These are phyloP conservation scores for Kwoniella dejecticola DNA, from an alignment of 768 basidiomycete genomes.

Conservation along the genomic window DNA sequence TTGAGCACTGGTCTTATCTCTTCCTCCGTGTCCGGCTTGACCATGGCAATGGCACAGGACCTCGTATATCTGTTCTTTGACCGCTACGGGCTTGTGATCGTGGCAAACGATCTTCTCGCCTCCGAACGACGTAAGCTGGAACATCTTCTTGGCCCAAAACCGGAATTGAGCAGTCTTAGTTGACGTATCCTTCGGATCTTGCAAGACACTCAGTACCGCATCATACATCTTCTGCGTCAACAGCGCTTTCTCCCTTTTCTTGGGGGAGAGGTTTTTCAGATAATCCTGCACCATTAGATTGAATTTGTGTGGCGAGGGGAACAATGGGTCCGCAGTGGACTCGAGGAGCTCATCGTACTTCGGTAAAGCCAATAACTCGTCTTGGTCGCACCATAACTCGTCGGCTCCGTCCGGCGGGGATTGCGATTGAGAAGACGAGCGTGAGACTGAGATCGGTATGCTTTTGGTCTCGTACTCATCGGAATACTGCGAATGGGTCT, in stretches of 20 bases:
- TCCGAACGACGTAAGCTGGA: constrained; percentile 54
- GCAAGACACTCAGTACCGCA: constrained; percentile 70
- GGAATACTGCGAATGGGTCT: too few relatives aligned
- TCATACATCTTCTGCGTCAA: constrained; percentile 72
- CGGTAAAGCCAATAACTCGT: constrained; percentile 21
- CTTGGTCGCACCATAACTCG: constrained; percentile 19
- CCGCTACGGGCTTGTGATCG: constrained; percentile 71
- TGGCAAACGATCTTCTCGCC: constrained; percentile 64
- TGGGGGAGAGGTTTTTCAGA: constrained; percentile 63
- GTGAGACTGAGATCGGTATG: constrained; percentile 5
- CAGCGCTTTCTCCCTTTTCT: constrained; percentile 69
- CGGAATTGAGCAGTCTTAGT: constrained; percentile 69
- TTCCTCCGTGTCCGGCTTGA: constrained; percentile 68
- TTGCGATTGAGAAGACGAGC: constrained; percentile 18
- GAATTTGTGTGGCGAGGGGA: constrained; percentile 68
- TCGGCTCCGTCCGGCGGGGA: background rate
- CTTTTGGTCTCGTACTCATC: too few relatives aligned
- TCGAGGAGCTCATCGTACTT: constrained; percentile 15
- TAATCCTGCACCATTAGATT: constrained; percentile 65
- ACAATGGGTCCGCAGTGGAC: constrained; percentile 36
- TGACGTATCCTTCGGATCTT: constrained; percentile 60
- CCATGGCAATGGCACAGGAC: constrained; percentile 74
- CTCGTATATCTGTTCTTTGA: constrained; percentile 76
- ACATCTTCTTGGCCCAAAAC: constrained; percentile 84
- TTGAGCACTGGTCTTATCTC: constrained; percentile 71